phyloP scores from a whole-genome alignment of 73 alveolate species.

The Paramecium octaurelia region DNA sequence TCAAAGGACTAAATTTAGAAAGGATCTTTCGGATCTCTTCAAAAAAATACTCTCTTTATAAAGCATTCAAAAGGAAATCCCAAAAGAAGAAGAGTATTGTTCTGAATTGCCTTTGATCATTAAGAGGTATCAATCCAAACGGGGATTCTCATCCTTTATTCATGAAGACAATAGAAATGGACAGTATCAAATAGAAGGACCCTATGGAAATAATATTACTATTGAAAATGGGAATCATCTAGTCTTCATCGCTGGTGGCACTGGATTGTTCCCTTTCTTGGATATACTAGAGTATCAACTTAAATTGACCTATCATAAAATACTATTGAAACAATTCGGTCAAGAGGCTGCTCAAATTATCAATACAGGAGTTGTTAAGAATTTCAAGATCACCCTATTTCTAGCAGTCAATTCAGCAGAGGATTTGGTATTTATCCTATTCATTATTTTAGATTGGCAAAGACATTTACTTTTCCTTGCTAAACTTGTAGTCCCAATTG shows the following conservation, averaged over 20 bases:
- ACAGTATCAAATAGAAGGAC: neutral
- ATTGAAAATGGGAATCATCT: neutral
- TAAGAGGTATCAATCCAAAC: neutral
- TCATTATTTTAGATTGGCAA: neutral
- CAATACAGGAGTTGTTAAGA: neutral
- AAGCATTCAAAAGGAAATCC: neutral
- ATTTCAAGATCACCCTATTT: neutral
- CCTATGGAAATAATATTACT: neutral
- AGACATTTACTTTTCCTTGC: neutral
- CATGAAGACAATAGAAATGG: neutral
- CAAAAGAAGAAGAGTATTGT: neutral
- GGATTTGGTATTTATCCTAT: neutral
- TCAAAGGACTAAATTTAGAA: neutral
- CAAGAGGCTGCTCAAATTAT: neutral
- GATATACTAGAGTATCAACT: neutral
- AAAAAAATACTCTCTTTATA: neutral
- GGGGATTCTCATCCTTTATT: neutral
- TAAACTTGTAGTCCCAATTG: neutral
- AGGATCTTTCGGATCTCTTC: neutral
- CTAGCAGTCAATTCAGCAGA: neutral
- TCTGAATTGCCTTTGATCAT: neutral
- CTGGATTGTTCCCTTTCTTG: constrained; percentile 20
- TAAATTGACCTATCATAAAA: neutral
- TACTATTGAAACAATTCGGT: neutral
- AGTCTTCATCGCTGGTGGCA: constrained; percentile 10